phyloP scores from a whole-genome alignment of 2,329 filamentous ascomycete species.

The Alternaria sp. region DNA sequence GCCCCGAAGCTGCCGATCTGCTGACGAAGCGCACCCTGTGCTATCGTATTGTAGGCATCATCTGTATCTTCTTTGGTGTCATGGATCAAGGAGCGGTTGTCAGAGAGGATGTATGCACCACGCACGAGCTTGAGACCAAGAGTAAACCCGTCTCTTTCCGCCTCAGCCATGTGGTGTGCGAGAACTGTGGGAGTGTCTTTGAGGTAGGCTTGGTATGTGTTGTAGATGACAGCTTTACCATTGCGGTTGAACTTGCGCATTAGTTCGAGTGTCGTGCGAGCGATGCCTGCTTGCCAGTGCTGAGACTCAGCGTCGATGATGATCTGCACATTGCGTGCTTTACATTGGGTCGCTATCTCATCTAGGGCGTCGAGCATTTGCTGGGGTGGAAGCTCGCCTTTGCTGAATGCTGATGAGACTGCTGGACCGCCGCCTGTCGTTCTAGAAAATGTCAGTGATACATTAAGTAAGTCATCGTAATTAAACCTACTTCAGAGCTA shows the following conservation, averaged over 20 bases:
- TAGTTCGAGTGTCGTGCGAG: slow-evolving; percentile 63
- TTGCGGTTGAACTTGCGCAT: slow-evolving; percentile 60
- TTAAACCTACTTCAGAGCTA: slow-evolving; percentile 38
- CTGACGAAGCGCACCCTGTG: slow-evolving; percentile 57
- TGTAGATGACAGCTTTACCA: slow-evolving; percentile 68
- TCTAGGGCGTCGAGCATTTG: slow-evolving; percentile 54
- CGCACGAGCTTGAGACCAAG: slow-evolving; percentile 64
- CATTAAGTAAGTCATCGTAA: background rate
- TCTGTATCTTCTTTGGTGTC: slow-evolving; percentile 63
- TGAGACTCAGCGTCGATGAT: slow-evolving; percentile 58
- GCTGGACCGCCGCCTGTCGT: slow-evolving; percentile 53
- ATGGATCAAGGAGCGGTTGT: slow-evolving; percentile 59
- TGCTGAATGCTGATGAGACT: slow-evolving; percentile 50
- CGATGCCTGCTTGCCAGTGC: slow-evolving; percentile 51
- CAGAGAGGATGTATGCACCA: slow-evolving; percentile 63
- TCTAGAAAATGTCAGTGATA: slow-evolving; percentile 31
- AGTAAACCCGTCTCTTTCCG: slow-evolving; percentile 57
- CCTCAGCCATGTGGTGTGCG: slow-evolving; percentile 54
- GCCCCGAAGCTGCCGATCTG: slow-evolving; percentile 33
- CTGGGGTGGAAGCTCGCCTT: slow-evolving; percentile 44
- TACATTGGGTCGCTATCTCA: slow-evolving; percentile 51
- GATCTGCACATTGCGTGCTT: slow-evolving; percentile 51
- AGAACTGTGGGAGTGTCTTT: slow-evolving; percentile 55
- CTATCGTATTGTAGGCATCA: slow-evolving; percentile 71
- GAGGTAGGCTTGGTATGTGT: slow-evolving; percentile 65